Evolutionary conservation across 345 rosid species (phyloP).

Genomic region (Ricinus communis): DNA sequence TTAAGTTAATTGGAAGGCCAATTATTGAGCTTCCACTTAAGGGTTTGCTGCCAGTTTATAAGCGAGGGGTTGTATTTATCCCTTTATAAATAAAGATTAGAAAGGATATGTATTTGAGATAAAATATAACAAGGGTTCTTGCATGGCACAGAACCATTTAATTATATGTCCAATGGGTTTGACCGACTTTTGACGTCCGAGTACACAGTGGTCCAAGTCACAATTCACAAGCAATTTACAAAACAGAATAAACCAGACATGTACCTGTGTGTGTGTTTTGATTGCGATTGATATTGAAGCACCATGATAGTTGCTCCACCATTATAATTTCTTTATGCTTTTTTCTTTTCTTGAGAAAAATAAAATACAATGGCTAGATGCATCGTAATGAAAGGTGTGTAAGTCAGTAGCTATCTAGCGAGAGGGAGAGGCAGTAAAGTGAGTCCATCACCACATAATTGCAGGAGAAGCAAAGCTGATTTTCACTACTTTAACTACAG

Average conservation of each 20-base stretch:
- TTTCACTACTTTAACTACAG: no score
- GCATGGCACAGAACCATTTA: neutral
- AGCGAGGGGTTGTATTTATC: neutral
- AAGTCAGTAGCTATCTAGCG: no score
- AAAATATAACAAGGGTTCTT: no score
- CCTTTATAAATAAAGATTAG: no score
- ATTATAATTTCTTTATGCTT: no score
- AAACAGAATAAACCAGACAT: neutral
- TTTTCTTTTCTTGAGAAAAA: neutral
- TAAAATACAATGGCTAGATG: no score
- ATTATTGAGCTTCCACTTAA: neutral
- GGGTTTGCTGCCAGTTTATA: neutral
- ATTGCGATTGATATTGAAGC: neutral
- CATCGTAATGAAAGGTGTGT: no score
- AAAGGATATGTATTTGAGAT: no score
- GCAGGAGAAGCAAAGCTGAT: no score
- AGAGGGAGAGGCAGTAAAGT: no score
- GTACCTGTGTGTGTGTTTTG: neutral
- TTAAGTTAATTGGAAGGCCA: neutral
- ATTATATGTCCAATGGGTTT: neutral
- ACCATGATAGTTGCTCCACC: neutral
- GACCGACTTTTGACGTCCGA: constrained; percentile 2
- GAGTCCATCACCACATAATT: no score
- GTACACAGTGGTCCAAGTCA: neutral
- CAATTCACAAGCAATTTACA: neutral